phyloP scores from a whole-genome alignment of 805 yeast species.

The Nakazawaea ishiwadae region DNA sequence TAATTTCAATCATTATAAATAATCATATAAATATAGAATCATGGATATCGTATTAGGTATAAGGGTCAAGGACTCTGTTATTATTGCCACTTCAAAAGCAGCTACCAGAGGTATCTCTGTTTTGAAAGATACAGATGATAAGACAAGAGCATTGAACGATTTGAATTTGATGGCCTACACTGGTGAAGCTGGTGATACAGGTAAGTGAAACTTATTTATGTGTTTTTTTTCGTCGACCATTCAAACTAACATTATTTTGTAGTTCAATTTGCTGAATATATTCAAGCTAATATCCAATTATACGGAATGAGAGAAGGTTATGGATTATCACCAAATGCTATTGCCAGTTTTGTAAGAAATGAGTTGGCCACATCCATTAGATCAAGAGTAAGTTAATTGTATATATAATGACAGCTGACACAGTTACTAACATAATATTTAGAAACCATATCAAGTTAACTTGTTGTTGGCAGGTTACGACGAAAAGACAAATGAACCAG shows the following conservation, averaged over 20 bases:
- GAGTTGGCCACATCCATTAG: conserved; percentile 85
- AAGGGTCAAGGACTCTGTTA: conserved; percentile 71
- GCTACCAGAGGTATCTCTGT: conserved; percentile 87
- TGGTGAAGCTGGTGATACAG: conserved; percentile 95
- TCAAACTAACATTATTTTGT: neutral
- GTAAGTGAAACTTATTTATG: too few species aligned
- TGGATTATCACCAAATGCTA: conserved; percentile 80
- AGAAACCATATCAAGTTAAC: conserved; percentile 91
- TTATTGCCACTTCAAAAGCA: conserved; percentile 93
- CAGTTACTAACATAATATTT: conserved; percentile 1
- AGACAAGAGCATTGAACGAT: conserved; percentile 68
- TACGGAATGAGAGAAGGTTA: conserved; percentile 79
- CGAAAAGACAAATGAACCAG: conserved; percentile 49
- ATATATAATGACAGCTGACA: too few species aligned
- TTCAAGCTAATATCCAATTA: conserved; percentile 88
- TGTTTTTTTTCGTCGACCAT: too few species aligned
- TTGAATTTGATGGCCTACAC: conserved; percentile 83
- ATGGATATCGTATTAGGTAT: conserved; percentile 70
- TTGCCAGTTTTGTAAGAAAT: conserved; percentile 83
- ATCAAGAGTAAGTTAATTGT: conserved; percentile 62
- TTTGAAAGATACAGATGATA: conserved; percentile 73
- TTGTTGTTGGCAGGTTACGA: conserved; percentile 86
- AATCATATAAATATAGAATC: neutral
- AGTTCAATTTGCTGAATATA: conserved; percentile 88
- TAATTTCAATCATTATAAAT: neutral